phyloP scores from a whole-genome alignment of 495 filamentous ascomycete genomes.

The Hyphodiscus hymeniophilus region DNA sequence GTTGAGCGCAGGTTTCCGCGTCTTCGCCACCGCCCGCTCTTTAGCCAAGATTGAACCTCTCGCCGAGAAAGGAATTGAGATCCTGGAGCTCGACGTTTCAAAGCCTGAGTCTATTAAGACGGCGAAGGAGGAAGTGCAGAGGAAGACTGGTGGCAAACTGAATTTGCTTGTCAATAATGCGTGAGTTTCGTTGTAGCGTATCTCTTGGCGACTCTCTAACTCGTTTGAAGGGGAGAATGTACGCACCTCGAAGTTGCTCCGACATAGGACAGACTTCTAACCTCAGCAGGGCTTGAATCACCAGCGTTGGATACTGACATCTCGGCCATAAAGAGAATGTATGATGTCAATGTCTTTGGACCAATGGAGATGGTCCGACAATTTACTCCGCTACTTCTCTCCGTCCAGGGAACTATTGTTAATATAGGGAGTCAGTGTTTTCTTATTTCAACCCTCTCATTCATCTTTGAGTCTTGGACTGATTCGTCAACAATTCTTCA shows the following conservation, averaged over 20 bases:
- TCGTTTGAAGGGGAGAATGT: neutral
- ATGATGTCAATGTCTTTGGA: conserved; percentile 36
- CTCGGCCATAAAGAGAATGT: conserved; percentile 20
- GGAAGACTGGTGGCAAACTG: conserved; percentile 44
- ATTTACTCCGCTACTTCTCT: conserved; percentile 34
- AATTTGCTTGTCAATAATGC: conserved; percentile 61
- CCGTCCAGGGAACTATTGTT: conserved; percentile 2
- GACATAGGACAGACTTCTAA: neutral
- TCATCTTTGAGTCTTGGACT: neutral
- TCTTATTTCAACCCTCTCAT: neutral
- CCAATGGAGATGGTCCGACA: conserved; percentile 29
- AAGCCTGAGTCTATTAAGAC: conserved; percentile 38
- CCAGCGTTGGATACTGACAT: conserved; percentile 1
- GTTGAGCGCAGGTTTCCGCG: conserved; percentile 22
- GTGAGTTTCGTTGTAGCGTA: too few relatives aligned
- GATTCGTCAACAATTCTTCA: neutral
- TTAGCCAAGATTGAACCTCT: conserved; percentile 34
- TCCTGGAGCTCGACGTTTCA: conserved; percentile 39
- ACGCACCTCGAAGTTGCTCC: neutral
- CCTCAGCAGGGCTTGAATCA: neutral
- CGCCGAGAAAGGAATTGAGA: conserved; percentile 36
- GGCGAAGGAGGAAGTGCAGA: conserved; percentile 35
- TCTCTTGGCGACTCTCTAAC: neutral
- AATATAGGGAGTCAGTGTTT: conserved; percentile 5
- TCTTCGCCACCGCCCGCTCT: conserved; percentile 43